These are phyloP conservation scores for Galeopsis tetrahit DNA, from an alignment of 257 asterid genomes.

Conservation along the genomic window DNA sequence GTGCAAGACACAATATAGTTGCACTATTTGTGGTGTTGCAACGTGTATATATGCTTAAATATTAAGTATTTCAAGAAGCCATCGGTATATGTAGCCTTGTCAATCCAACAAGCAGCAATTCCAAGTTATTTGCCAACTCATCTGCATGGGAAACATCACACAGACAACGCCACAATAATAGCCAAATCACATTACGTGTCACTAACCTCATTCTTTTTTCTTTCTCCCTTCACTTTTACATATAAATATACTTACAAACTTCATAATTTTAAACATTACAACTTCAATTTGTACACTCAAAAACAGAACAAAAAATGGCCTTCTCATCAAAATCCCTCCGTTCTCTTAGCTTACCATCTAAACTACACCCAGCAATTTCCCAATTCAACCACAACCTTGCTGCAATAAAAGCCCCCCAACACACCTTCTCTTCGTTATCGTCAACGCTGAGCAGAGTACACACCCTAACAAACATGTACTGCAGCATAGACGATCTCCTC, in stretches of 20 bases:
- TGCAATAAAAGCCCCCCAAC: conserved; percentile 33
- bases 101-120: background rate
- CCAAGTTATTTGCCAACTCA: background rate
- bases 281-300: background rate
- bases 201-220: conserved; percentile 8
- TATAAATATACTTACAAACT: background rate
- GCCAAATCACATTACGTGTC: conserved; percentile 17
- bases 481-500: conserved; percentile 37
- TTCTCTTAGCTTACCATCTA: conserved; percentile 51
- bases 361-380: conserved; percentile 27
- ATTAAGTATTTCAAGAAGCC: background rate
- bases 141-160: conserved; percentile 32
- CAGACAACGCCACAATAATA: conserved; percentile 21
- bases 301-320: conserved; percentile 33
- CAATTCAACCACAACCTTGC: conserved; percentile 40
- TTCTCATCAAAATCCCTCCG: conserved; percentile 45
- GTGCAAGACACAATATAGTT: background rate
- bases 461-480: conserved; percentile 34
- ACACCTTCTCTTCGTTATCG: conserved; percentile 27
- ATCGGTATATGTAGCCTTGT: too few species aligned
- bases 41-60: background rate
- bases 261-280: background rate
- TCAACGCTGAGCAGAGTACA: conserved; percentile 24
- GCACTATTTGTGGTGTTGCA: conserved; percentile 1
- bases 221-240: background rate